Evolutionary conservation across 805 yeast species (phyloP).

Genomic region (Wickerhamiella sergipiensis): DNA sequence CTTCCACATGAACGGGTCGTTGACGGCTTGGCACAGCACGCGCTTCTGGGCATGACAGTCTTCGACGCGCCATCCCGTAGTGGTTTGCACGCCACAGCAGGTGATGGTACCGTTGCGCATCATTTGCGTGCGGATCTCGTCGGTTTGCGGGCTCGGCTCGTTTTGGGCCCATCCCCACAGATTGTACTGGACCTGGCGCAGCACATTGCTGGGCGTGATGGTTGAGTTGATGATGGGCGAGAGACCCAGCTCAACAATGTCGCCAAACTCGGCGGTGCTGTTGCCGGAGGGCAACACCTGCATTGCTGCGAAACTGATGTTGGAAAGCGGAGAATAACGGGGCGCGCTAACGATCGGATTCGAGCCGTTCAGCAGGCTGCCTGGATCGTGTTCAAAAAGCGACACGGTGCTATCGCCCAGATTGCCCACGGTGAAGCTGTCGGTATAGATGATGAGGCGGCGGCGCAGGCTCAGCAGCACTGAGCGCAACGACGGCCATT

Average conservation of each 20-base stretch:
- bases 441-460: slow-evolving; percentile 9
- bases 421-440: background rate
- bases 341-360: background rate
- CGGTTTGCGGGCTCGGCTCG: slow-evolving; percentile 33
- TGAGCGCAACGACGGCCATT: slow-evolving; percentile 14
- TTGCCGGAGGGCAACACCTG: background rate
- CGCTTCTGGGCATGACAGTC: slow-evolving; percentile 46
- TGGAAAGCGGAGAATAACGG: background rate
- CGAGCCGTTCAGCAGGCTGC: background rate
- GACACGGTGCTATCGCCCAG: background rate
- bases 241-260: slow-evolving; percentile 39
- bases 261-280: slow-evolving; percentile 3
- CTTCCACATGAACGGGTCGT: slow-evolving; percentile 27
- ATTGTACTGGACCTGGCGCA: slow-evolving; percentile 17
- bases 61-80: slow-evolving; percentile 46
- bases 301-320: background rate
- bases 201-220: slow-evolving; percentile 7
- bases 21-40: slow-evolving; percentile 41
- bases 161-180: slow-evolving; percentile 64
- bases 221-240: slow-evolving; percentile 47
- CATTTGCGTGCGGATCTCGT: slow-evolving; percentile 9
- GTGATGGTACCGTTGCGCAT: slow-evolving; percentile 10
- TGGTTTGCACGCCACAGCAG: slow-evolving; percentile 32
- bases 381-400: background rate
- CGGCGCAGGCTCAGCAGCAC: slow-evolving; percentile 7